Base-by-base conservation (phyloP, 2,329 filamentous ascomycete genomes). In the Monosporascus ibericus region DNA sequence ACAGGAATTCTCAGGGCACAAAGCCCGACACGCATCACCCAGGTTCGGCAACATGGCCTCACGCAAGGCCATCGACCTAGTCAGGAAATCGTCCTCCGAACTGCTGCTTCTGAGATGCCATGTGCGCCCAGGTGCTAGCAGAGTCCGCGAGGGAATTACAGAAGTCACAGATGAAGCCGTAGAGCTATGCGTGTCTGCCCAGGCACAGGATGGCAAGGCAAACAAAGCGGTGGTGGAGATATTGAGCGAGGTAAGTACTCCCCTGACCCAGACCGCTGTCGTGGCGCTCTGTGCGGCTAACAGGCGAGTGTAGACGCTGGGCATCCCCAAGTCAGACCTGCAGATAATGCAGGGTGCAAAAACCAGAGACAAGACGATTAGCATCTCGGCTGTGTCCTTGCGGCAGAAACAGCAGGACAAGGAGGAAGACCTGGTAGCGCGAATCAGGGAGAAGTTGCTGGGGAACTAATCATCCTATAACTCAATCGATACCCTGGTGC, bases 211-310 rank as follows among this genome's bases (percentile, higher is more conserved):
- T 15, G 85, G 85, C 15, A 83, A 87, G 63, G 81, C 86, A 5
- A 90, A 90, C 63, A 80, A 79, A 63, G 85, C 86, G 5, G 82
- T 88, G 2, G 70, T 82, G 48, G 73, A 78, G 38, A 69, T 89
- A 5, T 70, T 90, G 51, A 84, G 85, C 57, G 72, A 81, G 62
- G 82, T 84, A 60, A 57, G 68, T 55, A 9, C 27, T 11, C 8
- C 20, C 39, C n/a, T 18, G 25, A 27, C 2, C 48, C 39, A 9
- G 4, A 52, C 42, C 44, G 17, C 27, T 39, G 39, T 34, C 20
- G 11, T 24, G 22, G n/a, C 34, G 24, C 25, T 30, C 8, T 42
- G 15, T 8, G 24, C 22, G n/a, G 37, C 25, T 36, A 50, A 42
- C 27, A 59, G 22, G 18, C 5, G 22, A 8, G n/a, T 8, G 3